Percentiles rank a stretch among this genome's conserved stretches.
phyloP scores from a whole-genome alignment of 2,329 filamentous ascomycete genomes.

The Aspergillus proliferans region DNA sequence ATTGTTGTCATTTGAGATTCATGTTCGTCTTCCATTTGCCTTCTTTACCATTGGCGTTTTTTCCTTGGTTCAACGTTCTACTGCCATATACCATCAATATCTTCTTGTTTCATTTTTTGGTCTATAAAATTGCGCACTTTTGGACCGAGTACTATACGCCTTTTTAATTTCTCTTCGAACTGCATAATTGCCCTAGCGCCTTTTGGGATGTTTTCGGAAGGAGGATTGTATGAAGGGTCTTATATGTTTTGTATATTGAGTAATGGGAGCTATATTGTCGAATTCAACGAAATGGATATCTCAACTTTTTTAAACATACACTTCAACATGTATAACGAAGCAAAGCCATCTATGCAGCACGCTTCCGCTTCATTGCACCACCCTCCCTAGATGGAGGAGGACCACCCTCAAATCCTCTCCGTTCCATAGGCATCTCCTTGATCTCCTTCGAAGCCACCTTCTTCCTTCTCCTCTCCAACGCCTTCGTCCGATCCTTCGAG shows the following conservation, averaged over 20 bases:
- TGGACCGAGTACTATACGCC: slow-evolving; percentile 7
- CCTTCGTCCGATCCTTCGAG: slow-evolving; percentile 73
- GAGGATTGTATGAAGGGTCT: not conserved
- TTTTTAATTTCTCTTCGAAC: slow-evolving; percentile 1
- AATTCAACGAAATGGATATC: not conserved
- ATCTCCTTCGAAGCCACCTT: slow-evolving; percentile 82
- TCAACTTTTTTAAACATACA: not conserved
- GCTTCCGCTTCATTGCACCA: slow-evolving; percentile 22
- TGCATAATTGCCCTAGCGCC: not conserved
- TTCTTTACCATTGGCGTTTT: slow-evolving; percentile 3
- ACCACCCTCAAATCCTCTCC: slow-evolving; percentile 37
- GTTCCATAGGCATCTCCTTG: slow-evolving; percentile 60
- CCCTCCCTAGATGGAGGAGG: slow-evolving; percentile 10
- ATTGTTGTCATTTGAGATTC: not conserved
- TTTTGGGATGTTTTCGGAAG: not conserved
- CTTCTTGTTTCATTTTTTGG: slow-evolving; percentile 4
- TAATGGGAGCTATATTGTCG: too few species aligned
- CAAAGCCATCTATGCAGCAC: slow-evolving; percentile 14
- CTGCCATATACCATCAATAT: slow-evolving; percentile 1
- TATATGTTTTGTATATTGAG: too few species aligned
- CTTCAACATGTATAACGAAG: slow-evolving; percentile 5
- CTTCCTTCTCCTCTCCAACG: slow-evolving; percentile 82
- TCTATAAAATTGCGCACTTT: not conserved
- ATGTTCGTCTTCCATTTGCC: not conserved
- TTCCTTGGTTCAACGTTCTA: slow-evolving; percentile 4